A percentile compares a stretch with the other conserved stretches of the same genome.
phyloP scores from a whole-genome alignment of 2,329 filamentous ascomycete genomes.

The Epichloe bromicola region DNA sequence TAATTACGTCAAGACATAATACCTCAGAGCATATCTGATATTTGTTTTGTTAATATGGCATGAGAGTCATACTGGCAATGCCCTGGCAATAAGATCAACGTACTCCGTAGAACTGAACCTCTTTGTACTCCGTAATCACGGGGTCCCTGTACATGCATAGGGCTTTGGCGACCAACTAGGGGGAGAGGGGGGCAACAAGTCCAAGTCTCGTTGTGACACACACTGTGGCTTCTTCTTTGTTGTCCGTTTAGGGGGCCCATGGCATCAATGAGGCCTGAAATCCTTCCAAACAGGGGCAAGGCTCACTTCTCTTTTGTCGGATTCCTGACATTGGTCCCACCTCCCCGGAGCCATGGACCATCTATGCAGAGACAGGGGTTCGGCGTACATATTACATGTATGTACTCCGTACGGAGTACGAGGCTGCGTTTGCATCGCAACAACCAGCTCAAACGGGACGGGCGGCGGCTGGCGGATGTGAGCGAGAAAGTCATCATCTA shows the following conservation, averaged over 20 bases:
- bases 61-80: neutral
- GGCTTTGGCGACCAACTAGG: neutral
- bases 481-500: neutral
- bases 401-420: neutral
- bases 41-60: neutral
- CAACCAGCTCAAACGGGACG: conserved; percentile 1
- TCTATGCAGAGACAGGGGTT: conserved; percentile 1
- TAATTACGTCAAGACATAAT: neutral
- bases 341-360: conserved; percentile 7
- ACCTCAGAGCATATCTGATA: neutral
- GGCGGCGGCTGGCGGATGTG: neutral
- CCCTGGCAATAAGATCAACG: neutral
- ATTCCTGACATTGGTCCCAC: conserved; percentile 6
- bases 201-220: neutral
- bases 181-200: neutral
- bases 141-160: no score
- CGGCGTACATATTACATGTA: neutral
- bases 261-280: conserved; percentile 1
- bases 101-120: no score
- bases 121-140: neutral
- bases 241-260: neutral
- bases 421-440: conserved; percentile 4
- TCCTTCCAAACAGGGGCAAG: conserved; percentile 3
- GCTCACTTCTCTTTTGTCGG: conserved; percentile 4
- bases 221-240: conserved; percentile 1